A percentile compares a stretch with the other conserved stretches of the same genome.
Evolutionary conservation across 208 protist species (phyloP).

Genomic region (Leishmania arabica): DNA sequence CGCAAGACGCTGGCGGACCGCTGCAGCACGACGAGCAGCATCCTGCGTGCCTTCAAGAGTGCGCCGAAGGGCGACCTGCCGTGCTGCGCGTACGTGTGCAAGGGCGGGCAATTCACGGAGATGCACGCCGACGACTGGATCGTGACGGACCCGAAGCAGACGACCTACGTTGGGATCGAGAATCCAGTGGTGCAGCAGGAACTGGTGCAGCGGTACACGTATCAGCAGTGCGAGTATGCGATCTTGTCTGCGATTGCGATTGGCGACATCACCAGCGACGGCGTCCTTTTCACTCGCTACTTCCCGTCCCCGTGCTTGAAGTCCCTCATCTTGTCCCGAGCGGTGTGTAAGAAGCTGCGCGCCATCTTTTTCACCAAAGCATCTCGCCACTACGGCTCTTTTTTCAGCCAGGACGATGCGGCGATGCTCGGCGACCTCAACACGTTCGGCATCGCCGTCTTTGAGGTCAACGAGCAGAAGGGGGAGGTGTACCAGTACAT

Average conservation of each 20-base stretch:
- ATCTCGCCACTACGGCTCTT: constrained; percentile 78
- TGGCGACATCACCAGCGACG: constrained; percentile 92
- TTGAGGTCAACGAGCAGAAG: constrained; percentile 80
- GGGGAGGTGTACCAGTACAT: constrained; percentile 91
- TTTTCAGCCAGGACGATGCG: constrained; percentile 92
- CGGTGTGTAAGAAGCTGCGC: constrained; percentile 79
- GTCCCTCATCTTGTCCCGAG: constrained; percentile 86
- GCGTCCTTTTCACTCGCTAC: constrained; percentile 90
- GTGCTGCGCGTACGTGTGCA: constrained; percentile 87
- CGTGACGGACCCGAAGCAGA: constrained; percentile 63
- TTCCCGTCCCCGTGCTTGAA: constrained; percentile 93
- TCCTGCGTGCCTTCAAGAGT: constrained; percentile 81
- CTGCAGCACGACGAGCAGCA: constrained; percentile 56
- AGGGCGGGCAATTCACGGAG: constrained; percentile 89
- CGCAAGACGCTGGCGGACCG: constrained; percentile 83
- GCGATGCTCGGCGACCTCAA: constrained; percentile 86
- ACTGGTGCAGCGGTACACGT: constrained; percentile 74
- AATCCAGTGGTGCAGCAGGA: constrained; percentile 78
- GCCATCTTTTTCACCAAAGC: constrained; percentile 88
- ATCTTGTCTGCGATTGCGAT: constrained; percentile 89
- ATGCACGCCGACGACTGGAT: constrained; percentile 90
- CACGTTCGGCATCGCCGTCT: constrained; percentile 89
- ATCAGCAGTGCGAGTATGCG: constrained; percentile 91
- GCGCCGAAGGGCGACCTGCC: constrained; percentile 70
- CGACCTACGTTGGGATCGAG: constrained; percentile 64